Base-by-base conservation (phyloP, 2,329 filamentous ascomycete genomes). In the Paecilomyces fulvus region DNA sequence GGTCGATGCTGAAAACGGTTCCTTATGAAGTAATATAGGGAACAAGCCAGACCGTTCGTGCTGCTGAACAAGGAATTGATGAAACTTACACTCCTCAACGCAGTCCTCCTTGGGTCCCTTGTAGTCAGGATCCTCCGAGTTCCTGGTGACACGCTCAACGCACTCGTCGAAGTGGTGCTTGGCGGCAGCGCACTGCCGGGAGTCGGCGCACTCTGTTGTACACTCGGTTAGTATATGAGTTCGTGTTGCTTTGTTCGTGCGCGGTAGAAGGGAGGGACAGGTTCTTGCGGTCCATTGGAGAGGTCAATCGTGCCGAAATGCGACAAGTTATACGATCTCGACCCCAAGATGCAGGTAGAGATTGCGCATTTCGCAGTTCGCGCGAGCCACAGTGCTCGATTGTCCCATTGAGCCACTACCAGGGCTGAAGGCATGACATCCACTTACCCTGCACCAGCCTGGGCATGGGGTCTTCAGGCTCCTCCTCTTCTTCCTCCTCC, bases 131-230 rank as follows among this genome's bases (percentile, higher is more conserved):
- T 87, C 83, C 70, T 90, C 84, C 67, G 80, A 73, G 71, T 82
- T 76, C 68, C 64, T 77, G 59, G 86, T 90, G 66, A 99, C 94
- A 69, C 94, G 91, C 84, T 96, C 92, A 67, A 92, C 91, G 76
- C 94, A 99, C 79, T 96, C 90, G 65, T 97, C 92, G 75, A 88
- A 97, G 83, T 99, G 94, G 83, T 97, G 92, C 86, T 97, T 99
- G 72, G 84, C 83, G 58, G 88, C 86, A 60, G 87, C 82, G 79
- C 94, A 99, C 76, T 89, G 80, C 75, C 87, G 83, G 63, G 91
- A 91, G 75, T 92, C 85, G 77, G 84, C 84, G 84, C 94, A 99
- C 72, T 96, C 94, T 97, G 76, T 65, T 66, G 37, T 17, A 10
- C 14, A 43, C 17, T 37, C 53, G 54, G 25, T 50, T 20, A 21